Evolutionary conservation across 352 stramenopile species (phyloP).

Genomic region (Pythium periplocum): DNA sequence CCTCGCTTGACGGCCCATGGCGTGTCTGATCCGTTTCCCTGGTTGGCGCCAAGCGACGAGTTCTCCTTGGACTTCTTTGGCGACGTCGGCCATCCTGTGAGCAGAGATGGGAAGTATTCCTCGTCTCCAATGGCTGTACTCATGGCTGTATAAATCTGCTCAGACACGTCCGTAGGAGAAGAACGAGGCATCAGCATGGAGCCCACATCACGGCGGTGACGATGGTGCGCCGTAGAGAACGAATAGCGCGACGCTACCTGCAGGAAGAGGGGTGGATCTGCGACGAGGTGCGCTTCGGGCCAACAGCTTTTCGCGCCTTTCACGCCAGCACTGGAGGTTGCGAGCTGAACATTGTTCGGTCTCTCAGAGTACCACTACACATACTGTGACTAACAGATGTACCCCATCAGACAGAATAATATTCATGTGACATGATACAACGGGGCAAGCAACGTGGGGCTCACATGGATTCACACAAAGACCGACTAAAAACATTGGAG

Average conservation of each 20-base stretch:
- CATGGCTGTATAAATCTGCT: conserved; percentile 9
- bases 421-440: no score
- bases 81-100: conserved; percentile 48
- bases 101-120: conserved; percentile 71
- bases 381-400: no score
- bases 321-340: background rate
- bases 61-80: conserved; percentile 55
- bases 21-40: conserved; percentile 14
- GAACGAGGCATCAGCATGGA: conserved; percentile 1
- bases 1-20: conserved; percentile 25
- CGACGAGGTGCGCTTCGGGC: background rate
- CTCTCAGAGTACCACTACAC: background rate
- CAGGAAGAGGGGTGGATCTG: background rate
- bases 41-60: conserved; percentile 18
- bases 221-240: background rate
- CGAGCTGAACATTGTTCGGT: conserved; percentile 7
- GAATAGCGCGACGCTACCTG: conserved; percentile 3
- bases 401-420: no score
- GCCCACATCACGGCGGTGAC: no score
- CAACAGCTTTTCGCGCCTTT: conserved; percentile 19
- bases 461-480: no score
- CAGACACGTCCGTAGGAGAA: conserved; percentile 2
- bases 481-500: no score
- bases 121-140: conserved; percentile 33
- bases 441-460: no score